phyloP scores from a whole-genome alignment of 2,329 filamentous ascomycete genomes.

The Penicillium fuscoglaucum region DNA sequence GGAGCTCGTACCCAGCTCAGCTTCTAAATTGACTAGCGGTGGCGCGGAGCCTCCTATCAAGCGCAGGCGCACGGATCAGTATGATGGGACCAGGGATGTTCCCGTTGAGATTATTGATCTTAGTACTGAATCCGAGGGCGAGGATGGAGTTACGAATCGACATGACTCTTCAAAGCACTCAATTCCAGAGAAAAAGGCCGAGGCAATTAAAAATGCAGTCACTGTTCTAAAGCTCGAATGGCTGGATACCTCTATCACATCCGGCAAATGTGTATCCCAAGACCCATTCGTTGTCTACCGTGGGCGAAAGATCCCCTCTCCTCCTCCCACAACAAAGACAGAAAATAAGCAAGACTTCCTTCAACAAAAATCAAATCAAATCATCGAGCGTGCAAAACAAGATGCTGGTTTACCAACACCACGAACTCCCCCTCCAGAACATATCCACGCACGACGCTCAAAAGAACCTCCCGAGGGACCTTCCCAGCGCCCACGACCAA shows the following conservation, averaged over 20 bases:
- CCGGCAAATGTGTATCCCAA: slow-evolving; percentile 47
- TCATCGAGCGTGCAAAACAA: slow-evolving; percentile 57
- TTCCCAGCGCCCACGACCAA: slow-evolving; percentile 37
- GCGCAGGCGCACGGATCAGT: slow-evolving; percentile 20
- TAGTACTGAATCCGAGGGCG: slow-evolving; percentile 34
- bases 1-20: slow-evolving; percentile 23
- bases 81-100: neutral
- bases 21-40: neutral
- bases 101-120: slow-evolving; percentile 30
- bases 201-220: slow-evolving; percentile 35
- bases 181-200: neutral
- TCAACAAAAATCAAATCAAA: slow-evolving; percentile 28
- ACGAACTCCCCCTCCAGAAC: slow-evolving; percentile 2
- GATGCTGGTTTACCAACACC: slow-evolving; percentile 39
- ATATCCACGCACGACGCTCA: slow-evolving; percentile 24
- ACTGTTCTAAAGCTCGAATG: slow-evolving; percentile 57
- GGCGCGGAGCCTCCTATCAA: slow-evolving; percentile 27
- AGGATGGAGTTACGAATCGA: slow-evolving; percentile 22
- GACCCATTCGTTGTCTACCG: slow-evolving; percentile 54
- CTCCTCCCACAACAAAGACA: slow-evolving; percentile 18
- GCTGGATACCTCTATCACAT: slow-evolving; percentile 51
- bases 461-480: slow-evolving; percentile 23
- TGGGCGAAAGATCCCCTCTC: slow-evolving; percentile 45
- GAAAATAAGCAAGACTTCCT: slow-evolving; percentile 4
- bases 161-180: slow-evolving; percentile 15